Percentiles rank a stretch among this genome's conserved stretches.
Evolutionary conservation across 1,284 basidiomycete species (phyloP).

Genomic region (Ustilago crameri): DNA sequence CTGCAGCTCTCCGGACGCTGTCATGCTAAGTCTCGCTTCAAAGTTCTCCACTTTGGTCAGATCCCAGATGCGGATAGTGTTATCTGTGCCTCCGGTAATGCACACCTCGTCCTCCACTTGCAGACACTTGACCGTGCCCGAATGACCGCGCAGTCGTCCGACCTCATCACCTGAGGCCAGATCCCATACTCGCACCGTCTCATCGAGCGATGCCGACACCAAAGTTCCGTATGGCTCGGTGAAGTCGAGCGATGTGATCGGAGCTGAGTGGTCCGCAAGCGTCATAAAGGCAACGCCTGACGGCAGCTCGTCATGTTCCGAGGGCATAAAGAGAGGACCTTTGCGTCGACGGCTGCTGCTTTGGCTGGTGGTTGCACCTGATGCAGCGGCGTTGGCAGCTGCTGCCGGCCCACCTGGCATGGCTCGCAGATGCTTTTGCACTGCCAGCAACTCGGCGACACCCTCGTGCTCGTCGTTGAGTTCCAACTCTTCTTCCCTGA

Average conservation of each 20-base stretch:
- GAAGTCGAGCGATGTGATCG: constrained; percentile 90
- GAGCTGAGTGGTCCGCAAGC: constrained; percentile 80
- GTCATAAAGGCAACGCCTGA: constrained; percentile 97
- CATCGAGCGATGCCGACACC: constrained; percentile 77
- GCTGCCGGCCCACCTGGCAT: constrained; percentile 66
- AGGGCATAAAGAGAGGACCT: constrained; percentile 88
- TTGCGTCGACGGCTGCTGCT: constrained; percentile 55
- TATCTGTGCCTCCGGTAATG: constrained; percentile 88
- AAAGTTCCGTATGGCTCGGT: constrained; percentile 95
- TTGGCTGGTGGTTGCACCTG: constrained; percentile 34
- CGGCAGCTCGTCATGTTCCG: constrained; percentile 95
- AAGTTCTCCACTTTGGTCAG: constrained; percentile 64
- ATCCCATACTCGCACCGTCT: constrained; percentile 83
- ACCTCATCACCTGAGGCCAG: constrained; percentile 73
- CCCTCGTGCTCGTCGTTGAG: constrained; percentile 78
- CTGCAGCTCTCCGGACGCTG: constrained; percentile 48
- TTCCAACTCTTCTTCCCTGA: constrained; percentile 95
- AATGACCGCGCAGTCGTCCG: constrained; percentile 62
- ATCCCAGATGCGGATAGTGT: constrained; percentile 73
- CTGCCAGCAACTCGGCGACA: constrained; percentile 58
- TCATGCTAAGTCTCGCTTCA: constrained; percentile 54
- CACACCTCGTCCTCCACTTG: constrained; percentile 94
- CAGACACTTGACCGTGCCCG: constrained; percentile 78
- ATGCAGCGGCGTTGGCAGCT: constrained; percentile 45
- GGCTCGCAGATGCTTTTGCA: constrained; percentile 59